Conservation (phyloP, 129 eudicot genomes). For the Smallanthus sonchifolius region DNA sequence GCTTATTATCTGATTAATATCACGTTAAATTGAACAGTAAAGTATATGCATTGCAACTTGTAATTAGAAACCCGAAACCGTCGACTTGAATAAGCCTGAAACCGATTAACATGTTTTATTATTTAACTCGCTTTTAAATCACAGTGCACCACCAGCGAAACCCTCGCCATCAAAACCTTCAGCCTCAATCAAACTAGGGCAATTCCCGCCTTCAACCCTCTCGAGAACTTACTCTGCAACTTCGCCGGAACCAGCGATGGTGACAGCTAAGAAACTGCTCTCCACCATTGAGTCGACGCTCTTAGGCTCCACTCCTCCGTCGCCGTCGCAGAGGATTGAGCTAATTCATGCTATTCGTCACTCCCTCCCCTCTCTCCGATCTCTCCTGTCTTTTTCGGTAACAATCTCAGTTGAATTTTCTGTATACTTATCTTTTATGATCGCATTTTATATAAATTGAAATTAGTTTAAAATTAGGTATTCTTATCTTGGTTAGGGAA, state of each 20-base stretch:
- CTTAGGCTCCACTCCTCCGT: constrained; percentile 42
- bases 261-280: constrained; percentile 72
- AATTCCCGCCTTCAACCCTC: constrained; percentile 19
- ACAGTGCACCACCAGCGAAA: no score
- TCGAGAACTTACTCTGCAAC: not conserved
- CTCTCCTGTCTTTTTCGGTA: constrained; percentile 75
- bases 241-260: constrained; percentile 48
- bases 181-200: constrained; percentile 16
- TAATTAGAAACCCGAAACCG: no score
- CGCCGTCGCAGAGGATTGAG: constrained; percentile 72
- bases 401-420: not conserved
- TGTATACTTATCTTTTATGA: not conserved
- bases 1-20: no score
- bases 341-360: constrained; percentile 79
- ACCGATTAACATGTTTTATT: no score
- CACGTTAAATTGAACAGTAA: no score
- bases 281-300: constrained; percentile 61
- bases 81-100: no score
- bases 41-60: no score
- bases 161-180: not conserved
- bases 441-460: not conserved
- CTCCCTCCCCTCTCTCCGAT: constrained; percentile 59
- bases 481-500: no score
- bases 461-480: no score
- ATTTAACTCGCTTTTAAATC: no score